Evolutionary conservation across 2,329 filamentous ascomycete genomes (phyloP).

Genomic region (Stagonosporopsis cucurbitacearum): DNA sequence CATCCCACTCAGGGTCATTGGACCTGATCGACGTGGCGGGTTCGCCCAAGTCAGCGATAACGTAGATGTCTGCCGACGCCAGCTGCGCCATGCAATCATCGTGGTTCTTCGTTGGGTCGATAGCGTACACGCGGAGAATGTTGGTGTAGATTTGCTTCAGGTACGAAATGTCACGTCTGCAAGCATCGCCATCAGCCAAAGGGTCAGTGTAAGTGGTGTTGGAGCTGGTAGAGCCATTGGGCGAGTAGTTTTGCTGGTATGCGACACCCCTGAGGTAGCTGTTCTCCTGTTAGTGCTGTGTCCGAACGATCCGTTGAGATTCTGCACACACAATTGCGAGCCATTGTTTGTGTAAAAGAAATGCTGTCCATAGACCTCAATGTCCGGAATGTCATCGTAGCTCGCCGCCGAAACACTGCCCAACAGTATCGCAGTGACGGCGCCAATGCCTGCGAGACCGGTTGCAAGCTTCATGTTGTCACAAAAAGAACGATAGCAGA

Average conservation of each 20-base stretch:
- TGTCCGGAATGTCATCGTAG: conserved; percentile 41
- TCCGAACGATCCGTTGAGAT: neutral
- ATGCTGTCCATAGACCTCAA: conserved; percentile 69
- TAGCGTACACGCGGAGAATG: conserved; percentile 89
- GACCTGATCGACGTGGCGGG: conserved; percentile 77
- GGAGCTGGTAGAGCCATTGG: conserved; percentile 32
- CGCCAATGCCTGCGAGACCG: conserved; percentile 3
- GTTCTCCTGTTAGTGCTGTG: conserved; percentile 2
- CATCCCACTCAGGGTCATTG: conserved; percentile 78
- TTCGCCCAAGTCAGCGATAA: conserved; percentile 78
- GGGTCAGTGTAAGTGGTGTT: conserved; percentile 76
- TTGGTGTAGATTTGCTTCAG: conserved; percentile 84
- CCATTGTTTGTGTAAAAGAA: conserved; percentile 89
- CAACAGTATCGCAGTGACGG: conserved; percentile 23
- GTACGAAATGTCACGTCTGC: conserved; percentile 84
- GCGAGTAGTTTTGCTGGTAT: conserved; percentile 71
- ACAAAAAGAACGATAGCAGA: conserved; percentile 10
- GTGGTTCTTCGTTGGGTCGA: conserved; percentile 79
- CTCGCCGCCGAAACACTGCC: conserved; percentile 33
- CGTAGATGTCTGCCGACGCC: conserved; percentile 85
- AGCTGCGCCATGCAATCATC: conserved; percentile 82
- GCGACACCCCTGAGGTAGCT: conserved; percentile 89
- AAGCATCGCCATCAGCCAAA: conserved; percentile 72
- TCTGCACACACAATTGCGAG: conserved; percentile 63
- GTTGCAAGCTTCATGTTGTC: conserved; percentile 16